Evolutionary conservation across 352 stramenopile species (phyloP).

Genomic region (Globisporangium paddicum): DNA sequence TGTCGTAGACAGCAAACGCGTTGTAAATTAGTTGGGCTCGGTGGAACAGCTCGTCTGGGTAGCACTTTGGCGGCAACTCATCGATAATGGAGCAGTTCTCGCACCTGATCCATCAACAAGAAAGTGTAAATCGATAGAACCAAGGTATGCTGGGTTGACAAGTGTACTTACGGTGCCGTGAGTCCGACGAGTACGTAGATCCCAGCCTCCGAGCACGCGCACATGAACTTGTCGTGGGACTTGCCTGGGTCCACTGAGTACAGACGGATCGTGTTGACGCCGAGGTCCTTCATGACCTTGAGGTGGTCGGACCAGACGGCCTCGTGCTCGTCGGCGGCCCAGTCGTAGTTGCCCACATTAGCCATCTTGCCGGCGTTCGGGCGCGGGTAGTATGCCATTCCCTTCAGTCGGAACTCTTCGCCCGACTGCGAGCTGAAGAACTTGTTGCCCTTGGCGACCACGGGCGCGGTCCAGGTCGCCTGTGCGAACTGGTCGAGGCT

Average conservation of each 20-base stretch:
- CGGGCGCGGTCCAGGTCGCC: slow-evolving; percentile 11
- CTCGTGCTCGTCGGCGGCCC: slow-evolving; percentile 51
- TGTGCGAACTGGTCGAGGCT: not conserved
- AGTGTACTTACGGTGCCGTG: slow-evolving; percentile 31
- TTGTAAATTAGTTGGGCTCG: slow-evolving; percentile 69
- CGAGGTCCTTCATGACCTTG: too few species aligned
- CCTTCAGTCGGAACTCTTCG: slow-evolving; percentile 57
- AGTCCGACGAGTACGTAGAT: slow-evolving; percentile 77
- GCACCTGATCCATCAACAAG: slow-evolving; percentile 39
- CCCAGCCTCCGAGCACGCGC: slow-evolving; percentile 45
- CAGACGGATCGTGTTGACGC: too few species aligned
- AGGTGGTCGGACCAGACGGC: slow-evolving; percentile 40
- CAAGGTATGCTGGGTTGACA: not conserved
- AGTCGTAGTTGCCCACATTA: slow-evolving; percentile 59
- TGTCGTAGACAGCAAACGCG: slow-evolving; percentile 69
- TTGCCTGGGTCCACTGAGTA: too few species aligned
- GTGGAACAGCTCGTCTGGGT: slow-evolving; percentile 43
- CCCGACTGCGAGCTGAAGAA: slow-evolving; percentile 59
- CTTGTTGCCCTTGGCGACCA: slow-evolving; percentile 57
- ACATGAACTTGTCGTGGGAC: too few species aligned
- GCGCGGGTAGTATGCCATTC: slow-evolving; percentile 61
- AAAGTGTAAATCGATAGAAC: too few species aligned
- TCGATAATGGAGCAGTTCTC: slow-evolving; percentile 49
- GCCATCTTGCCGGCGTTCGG: slow-evolving; percentile 53
- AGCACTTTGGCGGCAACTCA: slow-evolving; percentile 35